Conservation (phyloP, 2,329 filamentous ascomycete species). For the Apiospora rasikravindrae region DNA sequence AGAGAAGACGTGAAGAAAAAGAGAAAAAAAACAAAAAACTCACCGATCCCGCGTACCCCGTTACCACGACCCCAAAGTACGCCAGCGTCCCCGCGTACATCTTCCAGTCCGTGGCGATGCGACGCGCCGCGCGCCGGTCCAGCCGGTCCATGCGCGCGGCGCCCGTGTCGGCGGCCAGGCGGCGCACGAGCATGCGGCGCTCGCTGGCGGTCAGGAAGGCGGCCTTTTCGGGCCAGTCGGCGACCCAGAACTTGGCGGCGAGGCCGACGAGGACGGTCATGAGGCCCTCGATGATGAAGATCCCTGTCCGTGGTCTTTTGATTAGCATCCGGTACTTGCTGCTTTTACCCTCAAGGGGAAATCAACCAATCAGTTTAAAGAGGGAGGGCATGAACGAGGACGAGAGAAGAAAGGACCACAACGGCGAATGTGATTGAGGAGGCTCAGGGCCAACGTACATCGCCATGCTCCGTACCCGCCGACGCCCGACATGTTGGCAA, state of each 20-base stretch:
- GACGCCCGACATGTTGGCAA: slow-evolving; percentile 49
- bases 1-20: no score
- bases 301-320: no score
- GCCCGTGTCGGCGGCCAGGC: slow-evolving; percentile 37
- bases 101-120: slow-evolving; percentile 46
- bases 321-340: no score
- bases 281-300: slow-evolving; percentile 47
- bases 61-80: slow-evolving; percentile 48
- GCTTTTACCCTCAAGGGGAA: no score
- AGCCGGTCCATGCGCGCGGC: slow-evolving; percentile 42
- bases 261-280: slow-evolving; percentile 40
- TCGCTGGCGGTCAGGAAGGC: slow-evolving; percentile 51
- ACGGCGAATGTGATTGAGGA: no score
- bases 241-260: slow-evolving; percentile 48
- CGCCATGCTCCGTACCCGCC: slow-evolving; percentile 52
- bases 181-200: slow-evolving; percentile 38
- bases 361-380: no score
- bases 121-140: slow-evolving; percentile 34
- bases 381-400: neutral
- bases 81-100: slow-evolving; percentile 44
- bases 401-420: no score
- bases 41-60: slow-evolving; percentile 46
- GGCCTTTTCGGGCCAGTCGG: slow-evolving; percentile 53
- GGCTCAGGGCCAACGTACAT: neutral
- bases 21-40: slow-evolving; percentile 19